These are phyloP conservation scores for Haematococcus sp. DNA, from an alignment of 139 green algal species.

Conservation along the genomic window DNA sequence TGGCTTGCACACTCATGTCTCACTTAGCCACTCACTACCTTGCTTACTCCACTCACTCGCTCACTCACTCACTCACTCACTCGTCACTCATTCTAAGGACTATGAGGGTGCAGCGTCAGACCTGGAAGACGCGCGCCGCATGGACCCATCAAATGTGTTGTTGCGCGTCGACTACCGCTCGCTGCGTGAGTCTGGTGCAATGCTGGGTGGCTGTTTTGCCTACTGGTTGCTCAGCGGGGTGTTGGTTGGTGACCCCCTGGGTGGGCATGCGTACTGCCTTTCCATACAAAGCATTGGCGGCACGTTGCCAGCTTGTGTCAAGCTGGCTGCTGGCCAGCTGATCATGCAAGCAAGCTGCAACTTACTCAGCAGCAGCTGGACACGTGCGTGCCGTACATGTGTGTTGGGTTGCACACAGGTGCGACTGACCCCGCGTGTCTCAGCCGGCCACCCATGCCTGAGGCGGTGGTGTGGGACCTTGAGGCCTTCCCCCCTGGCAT, in stretches of 20 bases:
- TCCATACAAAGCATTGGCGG: neutral
- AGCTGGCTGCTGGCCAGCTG: too few species aligned
- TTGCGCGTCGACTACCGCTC: slow-evolving; percentile 31
- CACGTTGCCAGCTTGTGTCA: too few species aligned
- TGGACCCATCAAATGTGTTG: slow-evolving; percentile 18
- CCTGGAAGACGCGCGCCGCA: slow-evolving; percentile 18
- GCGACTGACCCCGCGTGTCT: neutral
- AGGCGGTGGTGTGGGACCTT: slow-evolving; percentile 8
- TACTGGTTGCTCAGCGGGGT: neutral
- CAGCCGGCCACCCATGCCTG: neutral
- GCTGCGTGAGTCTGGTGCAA: slow-evolving; percentile 23
- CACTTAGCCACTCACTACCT: too few species aligned
- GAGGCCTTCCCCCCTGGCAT: neutral
- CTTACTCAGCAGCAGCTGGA: too few species aligned
- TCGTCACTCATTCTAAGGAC: too few species aligned
- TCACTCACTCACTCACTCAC: too few species aligned
- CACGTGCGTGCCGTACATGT: slow-evolving; percentile 9
- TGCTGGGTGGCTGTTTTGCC: neutral
- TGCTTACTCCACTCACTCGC: too few species aligned
- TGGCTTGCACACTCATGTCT: too few species aligned
- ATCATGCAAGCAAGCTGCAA: too few species aligned
- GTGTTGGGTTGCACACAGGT: neutral
- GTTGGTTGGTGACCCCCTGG: too few species aligned
- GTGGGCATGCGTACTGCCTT: neutral
- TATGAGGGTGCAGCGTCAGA: slow-evolving; percentile 36